Percentiles rank a stretch among this genome's conserved stretches.
Conservation (phyloP, 2,329 filamentous ascomycete genomes). For the Fusarium sp. region DNA sequence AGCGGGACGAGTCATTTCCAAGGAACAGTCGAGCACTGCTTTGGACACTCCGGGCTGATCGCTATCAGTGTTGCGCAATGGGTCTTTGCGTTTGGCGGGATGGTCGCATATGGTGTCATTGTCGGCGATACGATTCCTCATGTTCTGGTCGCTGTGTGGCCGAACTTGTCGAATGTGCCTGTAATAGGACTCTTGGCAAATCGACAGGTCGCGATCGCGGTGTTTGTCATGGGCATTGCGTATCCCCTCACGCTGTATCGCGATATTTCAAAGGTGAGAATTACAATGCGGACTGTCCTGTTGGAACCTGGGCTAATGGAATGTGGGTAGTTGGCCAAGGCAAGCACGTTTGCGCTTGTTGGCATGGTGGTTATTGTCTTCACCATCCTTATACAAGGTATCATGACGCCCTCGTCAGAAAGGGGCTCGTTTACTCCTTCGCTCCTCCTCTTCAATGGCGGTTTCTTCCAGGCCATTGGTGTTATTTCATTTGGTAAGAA, state of each 20-base stretch:
- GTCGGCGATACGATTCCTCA: constrained; percentile 96
- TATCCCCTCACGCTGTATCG: constrained; percentile 93
- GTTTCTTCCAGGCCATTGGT: constrained; percentile 94
- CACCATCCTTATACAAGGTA: constrained; percentile 86
- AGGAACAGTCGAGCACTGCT: constrained; percentile 94
- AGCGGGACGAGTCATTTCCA: constrained; percentile 95
- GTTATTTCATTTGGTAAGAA: constrained; percentile 93
- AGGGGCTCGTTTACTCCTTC: constrained; percentile 76
- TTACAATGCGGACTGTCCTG: not conserved
- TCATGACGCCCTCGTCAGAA: constrained; percentile 74
- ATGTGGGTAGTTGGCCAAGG: constrained; percentile 81
- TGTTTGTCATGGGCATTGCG: constrained; percentile 86
- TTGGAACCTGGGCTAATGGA: constrained; percentile 16
- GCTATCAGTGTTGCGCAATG: constrained; percentile 93
- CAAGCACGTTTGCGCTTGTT: constrained; percentile 89
- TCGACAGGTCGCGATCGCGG: constrained; percentile 83
- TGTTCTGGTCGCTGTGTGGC: constrained; percentile 85
- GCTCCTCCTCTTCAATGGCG: constrained; percentile 81
- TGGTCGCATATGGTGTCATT: constrained; percentile 98
- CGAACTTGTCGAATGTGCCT: constrained; percentile 73
- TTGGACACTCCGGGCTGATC: constrained; percentile 85
- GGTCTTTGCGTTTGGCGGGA: constrained; percentile 98
- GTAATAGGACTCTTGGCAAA: constrained; percentile 86
- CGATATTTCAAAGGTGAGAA: constrained; percentile 90
- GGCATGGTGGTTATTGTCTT: constrained; percentile 93